Conservation (phyloP, 164 flowering plant genomes). For the Tetracentron sinense region DNA sequence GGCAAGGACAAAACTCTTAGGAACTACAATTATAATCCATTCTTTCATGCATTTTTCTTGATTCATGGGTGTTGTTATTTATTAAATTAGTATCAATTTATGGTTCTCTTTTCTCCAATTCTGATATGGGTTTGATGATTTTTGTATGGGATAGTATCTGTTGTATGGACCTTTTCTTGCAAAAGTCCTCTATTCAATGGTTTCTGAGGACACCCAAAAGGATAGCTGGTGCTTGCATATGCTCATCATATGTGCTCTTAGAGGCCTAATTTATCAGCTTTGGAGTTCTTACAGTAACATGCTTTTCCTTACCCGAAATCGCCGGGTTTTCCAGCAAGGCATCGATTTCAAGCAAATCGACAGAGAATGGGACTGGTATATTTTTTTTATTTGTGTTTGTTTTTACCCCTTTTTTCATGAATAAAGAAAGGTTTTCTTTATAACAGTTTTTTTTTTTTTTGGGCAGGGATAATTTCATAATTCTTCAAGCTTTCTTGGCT, state of each 20-base stretch:
- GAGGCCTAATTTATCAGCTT: conserved; percentile 41
- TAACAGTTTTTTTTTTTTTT: neutral
- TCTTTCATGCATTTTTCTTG: neutral
- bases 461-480: conserved; percentile 76
- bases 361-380: conserved; percentile 87
- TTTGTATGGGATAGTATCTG: conserved; percentile 41
- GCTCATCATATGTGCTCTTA: conserved; percentile 46
- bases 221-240: conserved; percentile 54
- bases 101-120: neutral
- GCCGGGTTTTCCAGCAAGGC: conserved; percentile 45
- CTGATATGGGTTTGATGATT: neutral
- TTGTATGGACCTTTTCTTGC: conserved; percentile 65
- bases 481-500: conserved; percentile 61
- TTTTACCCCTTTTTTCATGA: neutral
- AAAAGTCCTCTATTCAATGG: conserved; percentile 31
- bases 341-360: conserved; percentile 74
- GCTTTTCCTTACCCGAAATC: conserved; percentile 53
- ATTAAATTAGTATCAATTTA: neutral
- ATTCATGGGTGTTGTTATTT: neutral
- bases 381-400: neutral
- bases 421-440: neutral
- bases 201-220: conserved; percentile 20
- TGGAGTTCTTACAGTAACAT: conserved; percentile 49
- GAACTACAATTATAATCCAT: too few species aligned
- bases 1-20: conserved; percentile 26